Base-by-base conservation (phyloP, 2,329 filamentous ascomycete species). In the Dryadomyces quercivorus region DNA sequence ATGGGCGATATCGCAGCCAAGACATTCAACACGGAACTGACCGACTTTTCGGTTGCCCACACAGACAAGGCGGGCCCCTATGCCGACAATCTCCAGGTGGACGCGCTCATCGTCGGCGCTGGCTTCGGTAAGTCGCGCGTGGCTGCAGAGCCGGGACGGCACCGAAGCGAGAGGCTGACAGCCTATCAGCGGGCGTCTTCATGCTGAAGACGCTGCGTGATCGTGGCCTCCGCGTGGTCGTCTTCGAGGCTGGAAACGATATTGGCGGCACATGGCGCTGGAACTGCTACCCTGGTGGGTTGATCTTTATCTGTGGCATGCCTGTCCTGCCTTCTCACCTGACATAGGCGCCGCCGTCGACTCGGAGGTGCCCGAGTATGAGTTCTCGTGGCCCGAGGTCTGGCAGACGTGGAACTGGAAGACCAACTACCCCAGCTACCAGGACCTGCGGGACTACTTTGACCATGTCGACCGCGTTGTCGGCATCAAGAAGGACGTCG, bases 371-470 rank as follows among this genome's bases (percentile, higher is more conserved):
- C 75, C 76, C 0, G 68, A 73, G 53, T 81, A 81, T 56, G 71
- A 81, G 58, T 74, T 75, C 53, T 75, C 71, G 1, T 74, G 72
- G 61, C 76, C 76, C 9, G 72, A 75, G 56, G 67, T 74, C 1
- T 77, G 68, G 62, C 69, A 78, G 63, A 73, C 73, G 3, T 84
- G 78, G 78, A 79, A 69, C 40, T 85, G 78, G 75, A 67, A 69
- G 0, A 72, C 64, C 57, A 73, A 74, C 55, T 81, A 78, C 51
- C 77, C 78, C 0, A 71, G 65, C 12, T 75, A 72, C 22, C 58
- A 69, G 22, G 75, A 84, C 47, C 68, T 84, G 1, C 70, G 75
- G 13, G 62, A 63, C 4, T 84, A 84, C 63, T 84, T 84, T 61
- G 72, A 80, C 16, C 75, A 81, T 51, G 73, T 81, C 18, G 80